Base-by-base conservation (phyloP, 2,329 filamentous ascomycete species). In the Magnaporthiopsis incrustans region DNA sequence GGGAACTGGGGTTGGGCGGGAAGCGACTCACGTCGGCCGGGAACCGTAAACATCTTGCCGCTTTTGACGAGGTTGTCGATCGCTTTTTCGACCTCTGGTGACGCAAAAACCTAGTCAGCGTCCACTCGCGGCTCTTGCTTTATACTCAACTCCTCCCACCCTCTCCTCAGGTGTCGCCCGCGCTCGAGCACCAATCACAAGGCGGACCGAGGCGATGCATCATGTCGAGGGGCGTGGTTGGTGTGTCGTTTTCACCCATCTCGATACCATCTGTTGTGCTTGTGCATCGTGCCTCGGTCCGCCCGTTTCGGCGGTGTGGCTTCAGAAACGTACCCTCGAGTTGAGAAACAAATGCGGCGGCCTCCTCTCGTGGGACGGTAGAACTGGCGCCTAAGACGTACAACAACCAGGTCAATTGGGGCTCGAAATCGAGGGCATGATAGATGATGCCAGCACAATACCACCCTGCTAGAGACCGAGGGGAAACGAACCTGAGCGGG, bases 61-160 rank as follows among this genome's bases (percentile, higher is more conserved):
- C 93, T 97, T 84, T 98, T 98, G 73, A 94, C 85, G 66, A 99
- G 85, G 77, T 98, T 98, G 73, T 98, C 95, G 73, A 94, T 88
- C 70, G 94, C 94, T 75, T 94, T 89, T 69, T 98, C 95, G 71
- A 99, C 92, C 85, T 99, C 95, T 97, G 73, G 69, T 77, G 66
- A 75, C 8, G 25, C 12, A 12, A 27, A 50, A 30, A 25, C 11
- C 8, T 61, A n/a, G 67, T 69, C 64, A 72, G 68, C 59, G 63
- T 33, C 38, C 33, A 35, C 58, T 12, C 15, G 38, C 38, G 15
- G 18, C 14, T 44, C 4, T 44, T 44, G 2, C 11, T 44, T 15
- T 44, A 44, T 44, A 14, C 4, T 44, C 38, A 5, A 12, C 38
- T 44, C 38, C 14, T 18, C 15, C 32, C 5, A 50, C 38, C 27